Evolutionary conservation across 2,329 filamentous ascomycete genomes (phyloP).

Genomic region (Aspergillus aculeatus): DNA sequence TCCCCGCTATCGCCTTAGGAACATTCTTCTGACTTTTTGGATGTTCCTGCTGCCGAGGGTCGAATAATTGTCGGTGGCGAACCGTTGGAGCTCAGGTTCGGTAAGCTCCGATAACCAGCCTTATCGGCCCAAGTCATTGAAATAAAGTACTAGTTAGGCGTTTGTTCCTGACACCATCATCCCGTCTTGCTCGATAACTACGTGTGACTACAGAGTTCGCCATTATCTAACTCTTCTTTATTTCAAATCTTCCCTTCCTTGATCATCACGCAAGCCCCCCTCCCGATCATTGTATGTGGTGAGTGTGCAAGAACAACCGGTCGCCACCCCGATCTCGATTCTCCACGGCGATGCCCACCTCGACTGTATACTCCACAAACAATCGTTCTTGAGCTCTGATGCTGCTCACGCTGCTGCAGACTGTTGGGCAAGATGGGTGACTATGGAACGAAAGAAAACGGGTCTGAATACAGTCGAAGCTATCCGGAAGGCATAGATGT

Average conservation of each 20-base stretch:
- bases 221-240: too few relatives aligned
- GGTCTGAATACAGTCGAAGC: conserved; percentile 25
- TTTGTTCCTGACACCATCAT: background rate
- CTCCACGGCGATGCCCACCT: background rate
- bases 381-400: background rate
- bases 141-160: background rate
- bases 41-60: background rate
- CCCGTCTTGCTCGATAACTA: background rate
- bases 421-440: background rate
- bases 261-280: background rate
- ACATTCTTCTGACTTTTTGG: background rate
- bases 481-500: conserved; percentile 49
- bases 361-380: background rate
- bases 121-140: background rate
- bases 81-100: conserved; percentile 14
- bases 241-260: too few relatives aligned
- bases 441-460: conserved; percentile 1
- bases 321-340: conserved; percentile 3
- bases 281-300: background rate
- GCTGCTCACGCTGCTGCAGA: background rate
- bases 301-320: background rate
- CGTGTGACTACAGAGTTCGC: background rate
- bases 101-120: conserved; percentile 23
- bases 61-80: background rate
- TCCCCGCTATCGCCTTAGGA: background rate